phyloP scores from a whole-genome alignment of 768 basidiomycete species.

The Fomitopsis pulvina region DNA sequence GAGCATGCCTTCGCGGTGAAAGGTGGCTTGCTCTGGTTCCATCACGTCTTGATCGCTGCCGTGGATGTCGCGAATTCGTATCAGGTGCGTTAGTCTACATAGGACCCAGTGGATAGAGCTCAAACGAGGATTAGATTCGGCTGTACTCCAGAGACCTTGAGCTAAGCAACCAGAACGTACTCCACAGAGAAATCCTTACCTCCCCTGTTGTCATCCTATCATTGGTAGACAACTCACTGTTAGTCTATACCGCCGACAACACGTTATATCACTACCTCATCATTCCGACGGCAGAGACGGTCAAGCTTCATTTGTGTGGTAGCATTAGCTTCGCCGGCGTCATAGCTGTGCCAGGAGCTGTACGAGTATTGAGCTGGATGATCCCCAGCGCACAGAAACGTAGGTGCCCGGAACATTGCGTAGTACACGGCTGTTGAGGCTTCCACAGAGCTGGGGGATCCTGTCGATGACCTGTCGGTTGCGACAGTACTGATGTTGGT shows the following conservation, averaged over 20 bases:
- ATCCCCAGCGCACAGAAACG: slow-evolving; percentile 91
- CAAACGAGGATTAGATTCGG: slow-evolving; percentile 55
- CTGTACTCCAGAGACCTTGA: slow-evolving; percentile 92
- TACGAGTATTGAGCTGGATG: slow-evolving; percentile 95
- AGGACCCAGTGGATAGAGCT: background rate
- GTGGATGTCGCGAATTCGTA: slow-evolving; percentile 76
- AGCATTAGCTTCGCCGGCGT: slow-evolving; percentile 93
- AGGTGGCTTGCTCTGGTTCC: slow-evolving; percentile 95
- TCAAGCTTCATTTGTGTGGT: slow-evolving; percentile 85
- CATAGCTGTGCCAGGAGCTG: slow-evolving; percentile 74
- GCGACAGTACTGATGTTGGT: slow-evolving; percentile 96
- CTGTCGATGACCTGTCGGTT: slow-evolving; percentile 84
- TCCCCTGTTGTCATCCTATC: slow-evolving; percentile 84
- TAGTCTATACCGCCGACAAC: slow-evolving; percentile 94
- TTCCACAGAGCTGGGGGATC: slow-evolving; percentile 80
- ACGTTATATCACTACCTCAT: slow-evolving; percentile 90
- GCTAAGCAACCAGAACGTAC: slow-evolving; percentile 71
- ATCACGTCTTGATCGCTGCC: slow-evolving; percentile 88
- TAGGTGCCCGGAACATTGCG: slow-evolving; percentile 31
- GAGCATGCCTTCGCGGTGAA: slow-evolving; percentile 83
- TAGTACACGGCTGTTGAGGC: background rate
- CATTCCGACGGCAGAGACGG: slow-evolving; percentile 73
- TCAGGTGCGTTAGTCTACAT: slow-evolving; percentile 45
- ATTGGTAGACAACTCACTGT: slow-evolving; percentile 87
- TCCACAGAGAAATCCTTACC: slow-evolving; percentile 72